Conservation (phyloP, 225 moss, liverwort and hornwort species). For the Neckera pumila region DNA sequence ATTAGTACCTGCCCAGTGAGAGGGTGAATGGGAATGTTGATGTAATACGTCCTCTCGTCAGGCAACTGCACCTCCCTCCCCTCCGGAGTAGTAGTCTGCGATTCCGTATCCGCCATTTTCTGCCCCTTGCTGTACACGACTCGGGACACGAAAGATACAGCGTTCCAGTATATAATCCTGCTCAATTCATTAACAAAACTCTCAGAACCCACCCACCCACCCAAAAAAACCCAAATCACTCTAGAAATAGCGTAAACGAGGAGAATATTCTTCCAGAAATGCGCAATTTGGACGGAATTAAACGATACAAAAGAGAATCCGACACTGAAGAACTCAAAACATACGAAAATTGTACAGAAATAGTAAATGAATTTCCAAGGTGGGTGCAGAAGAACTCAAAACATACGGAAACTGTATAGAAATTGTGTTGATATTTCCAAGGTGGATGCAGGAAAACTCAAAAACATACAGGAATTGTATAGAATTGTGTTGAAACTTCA, state of each 20-base stretch:
- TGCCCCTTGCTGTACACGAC: not conserved
- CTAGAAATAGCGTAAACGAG: not conserved
- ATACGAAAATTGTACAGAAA: rapidly evolving
- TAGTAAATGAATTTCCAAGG: no score
- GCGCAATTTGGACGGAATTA: not conserved
- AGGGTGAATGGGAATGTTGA: slow-evolving; percentile 73
- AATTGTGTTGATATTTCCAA: no score
- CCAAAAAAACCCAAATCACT: no score
- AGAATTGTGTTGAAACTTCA: no score
- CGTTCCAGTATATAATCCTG: not conserved
- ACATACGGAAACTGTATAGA: no score
- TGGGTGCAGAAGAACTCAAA: no score
- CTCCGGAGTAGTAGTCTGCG: not conserved
- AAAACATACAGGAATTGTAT: no score
- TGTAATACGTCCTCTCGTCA: slow-evolving; percentile 50
- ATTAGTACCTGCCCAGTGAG: slow-evolving; percentile 43
- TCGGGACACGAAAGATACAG: not conserved
- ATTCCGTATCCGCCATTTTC: slow-evolving; percentile 27
- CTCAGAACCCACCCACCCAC: not conserved
- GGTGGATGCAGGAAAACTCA: not conserved
- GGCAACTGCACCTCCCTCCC: slow-evolving; percentile 14
- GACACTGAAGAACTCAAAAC: not conserved
- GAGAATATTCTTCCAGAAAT: no score
- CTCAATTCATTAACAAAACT: not conserved
- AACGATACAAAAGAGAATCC: not conserved